Conservation (phyloP, 495 filamentous ascomycete genomes). For the Aspergillus sclerotioniger region DNA sequence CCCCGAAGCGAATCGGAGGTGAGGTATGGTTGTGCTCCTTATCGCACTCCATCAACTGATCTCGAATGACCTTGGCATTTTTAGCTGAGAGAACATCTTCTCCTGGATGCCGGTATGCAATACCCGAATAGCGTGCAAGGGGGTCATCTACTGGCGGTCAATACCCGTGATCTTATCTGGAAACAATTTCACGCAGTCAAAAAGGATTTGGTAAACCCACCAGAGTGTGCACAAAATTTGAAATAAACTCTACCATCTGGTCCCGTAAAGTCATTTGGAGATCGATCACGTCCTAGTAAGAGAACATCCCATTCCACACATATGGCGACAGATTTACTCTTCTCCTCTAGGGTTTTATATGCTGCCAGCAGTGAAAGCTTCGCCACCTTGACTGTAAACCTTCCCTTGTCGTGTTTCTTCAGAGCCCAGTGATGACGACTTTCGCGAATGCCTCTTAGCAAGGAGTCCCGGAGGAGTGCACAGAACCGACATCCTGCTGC, state of each 20-base stretch:
- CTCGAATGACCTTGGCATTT: not conserved
- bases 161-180: not conserved
- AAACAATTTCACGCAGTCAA: not conserved
- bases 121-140: not conserved
- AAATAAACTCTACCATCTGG: not conserved
- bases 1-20: not conserved
- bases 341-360: not conserved
- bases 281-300: not conserved
- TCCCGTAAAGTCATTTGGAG: not conserved
- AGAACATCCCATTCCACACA: not conserved
- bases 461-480: not conserved
- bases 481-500: not conserved
- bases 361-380: not conserved
- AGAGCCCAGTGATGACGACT: not conserved
- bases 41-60: not conserved
- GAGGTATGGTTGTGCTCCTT: not conserved
- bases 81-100: not conserved
- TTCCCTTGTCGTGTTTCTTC: not conserved
- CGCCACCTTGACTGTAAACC: not conserved
- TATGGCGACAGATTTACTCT: not conserved
- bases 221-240: not conserved
- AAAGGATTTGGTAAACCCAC: no score
- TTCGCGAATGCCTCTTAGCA: not conserved
- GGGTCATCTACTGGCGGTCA: not conserved
- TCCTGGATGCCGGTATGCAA: not conserved